Percentiles rank a stretch among this genome's conserved stretches.
Evolutionary conservation across 2,329 filamentous ascomycete genomes (phyloP).

Genomic region (Capronia coronata): DNA sequence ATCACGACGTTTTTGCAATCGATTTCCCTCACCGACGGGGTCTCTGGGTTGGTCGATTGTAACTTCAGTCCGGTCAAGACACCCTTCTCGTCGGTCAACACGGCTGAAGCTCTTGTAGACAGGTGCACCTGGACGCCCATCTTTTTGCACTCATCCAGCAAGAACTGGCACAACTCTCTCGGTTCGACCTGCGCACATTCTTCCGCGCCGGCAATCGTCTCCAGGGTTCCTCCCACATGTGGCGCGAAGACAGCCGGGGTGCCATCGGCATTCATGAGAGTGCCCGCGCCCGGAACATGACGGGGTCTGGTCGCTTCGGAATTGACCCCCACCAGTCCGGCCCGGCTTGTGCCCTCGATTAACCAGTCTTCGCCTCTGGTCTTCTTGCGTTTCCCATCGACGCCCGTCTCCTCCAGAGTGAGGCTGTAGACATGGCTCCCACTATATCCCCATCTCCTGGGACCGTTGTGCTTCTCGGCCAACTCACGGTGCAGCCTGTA

Average conservation of each 20-base stretch:
- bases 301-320: neutral
- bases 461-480: constrained; percentile 54
- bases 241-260: constrained; percentile 55
- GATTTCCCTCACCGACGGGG: constrained; percentile 43
- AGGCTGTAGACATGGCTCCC: constrained; percentile 55
- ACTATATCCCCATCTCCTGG: constrained; percentile 53
- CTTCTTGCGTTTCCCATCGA: constrained; percentile 33
- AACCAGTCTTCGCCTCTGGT: constrained; percentile 60
- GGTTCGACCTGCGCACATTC: constrained; percentile 65
- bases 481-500: constrained; percentile 63
- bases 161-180: constrained; percentile 56
- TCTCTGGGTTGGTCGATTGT: constrained; percentile 32
- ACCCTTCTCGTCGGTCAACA: constrained; percentile 47
- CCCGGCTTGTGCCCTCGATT: constrained; percentile 56
- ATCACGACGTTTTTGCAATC: constrained; percentile 61
- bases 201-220: constrained; percentile 55
- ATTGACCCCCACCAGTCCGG: constrained; percentile 42
- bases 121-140: constrained; percentile 62
- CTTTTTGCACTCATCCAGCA: constrained; percentile 52
- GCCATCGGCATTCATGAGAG: constrained; percentile 32
- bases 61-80: constrained; percentile 44
- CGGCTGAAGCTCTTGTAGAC: constrained; percentile 51
- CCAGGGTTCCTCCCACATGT: constrained; percentile 50
- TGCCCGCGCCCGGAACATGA: constrained; percentile 1
- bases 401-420: constrained; percentile 33